Conservation (phyloP, 2,329 filamentous ascomycete species). For the Basipetospora sp. region DNA sequence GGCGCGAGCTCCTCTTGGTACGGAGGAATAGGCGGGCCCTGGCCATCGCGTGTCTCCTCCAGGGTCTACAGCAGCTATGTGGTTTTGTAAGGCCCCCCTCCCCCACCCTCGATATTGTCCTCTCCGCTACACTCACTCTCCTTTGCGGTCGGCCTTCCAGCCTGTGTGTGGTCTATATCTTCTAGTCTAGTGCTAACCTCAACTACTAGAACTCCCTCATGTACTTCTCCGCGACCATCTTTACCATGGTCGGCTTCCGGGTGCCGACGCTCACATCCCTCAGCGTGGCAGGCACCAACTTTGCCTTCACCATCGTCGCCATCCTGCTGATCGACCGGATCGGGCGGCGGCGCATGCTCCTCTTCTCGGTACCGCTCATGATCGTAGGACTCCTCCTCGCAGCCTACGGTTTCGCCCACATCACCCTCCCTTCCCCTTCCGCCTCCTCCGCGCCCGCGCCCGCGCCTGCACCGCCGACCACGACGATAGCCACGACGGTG, state of each 20-base stretch:
- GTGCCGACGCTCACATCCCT: slow-evolving; percentile 68
- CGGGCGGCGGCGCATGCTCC: slow-evolving; percentile 63
- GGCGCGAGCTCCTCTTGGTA: slow-evolving; percentile 39
- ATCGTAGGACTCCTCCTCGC: slow-evolving; percentile 54
- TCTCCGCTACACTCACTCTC: no score
- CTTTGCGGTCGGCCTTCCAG: no score
- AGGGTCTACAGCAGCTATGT: slow-evolving; percentile 76
- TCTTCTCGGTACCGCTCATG: slow-evolving; percentile 79
- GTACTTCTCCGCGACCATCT: slow-evolving; percentile 81
- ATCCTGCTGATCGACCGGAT: slow-evolving; percentile 65
- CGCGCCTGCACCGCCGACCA: slow-evolving; percentile 8
- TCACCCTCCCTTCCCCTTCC: slow-evolving; percentile 28
- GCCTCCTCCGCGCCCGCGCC: slow-evolving; percentile 10
- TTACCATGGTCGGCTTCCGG: slow-evolving; percentile 60
- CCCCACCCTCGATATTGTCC: no score
- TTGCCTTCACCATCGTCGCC: slow-evolving; percentile 61
- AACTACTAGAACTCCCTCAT: slow-evolving; percentile 60
- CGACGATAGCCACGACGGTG: slow-evolving; percentile 7
- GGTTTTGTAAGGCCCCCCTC: slow-evolving; percentile 49
- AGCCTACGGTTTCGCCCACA: slow-evolving; percentile 54
- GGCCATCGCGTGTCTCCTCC: slow-evolving; percentile 71
- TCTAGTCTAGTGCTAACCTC: neutral
- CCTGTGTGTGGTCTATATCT: no score
- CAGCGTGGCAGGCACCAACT: slow-evolving; percentile 70
- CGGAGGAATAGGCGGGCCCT: slow-evolving; percentile 59